A percentile compares a stretch with the other conserved stretches of the same genome.
phyloP scores from a whole-genome alignment of 2,329 filamentous ascomycete species.

The Colletotrichum acutatum region DNA sequence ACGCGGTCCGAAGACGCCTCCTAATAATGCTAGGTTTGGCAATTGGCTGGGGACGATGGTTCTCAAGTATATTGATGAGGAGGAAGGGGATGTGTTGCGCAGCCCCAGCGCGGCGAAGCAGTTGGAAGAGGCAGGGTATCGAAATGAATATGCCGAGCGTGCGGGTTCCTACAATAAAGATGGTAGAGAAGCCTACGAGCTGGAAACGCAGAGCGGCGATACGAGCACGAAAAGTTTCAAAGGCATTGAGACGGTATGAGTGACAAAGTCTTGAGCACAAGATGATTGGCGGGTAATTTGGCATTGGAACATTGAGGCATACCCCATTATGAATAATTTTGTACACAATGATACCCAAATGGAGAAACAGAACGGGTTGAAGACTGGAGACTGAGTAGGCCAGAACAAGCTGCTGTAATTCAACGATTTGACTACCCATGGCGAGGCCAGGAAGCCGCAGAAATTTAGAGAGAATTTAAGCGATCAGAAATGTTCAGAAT shows the following conservation, averaged over 20 bases:
- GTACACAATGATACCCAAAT: background rate
- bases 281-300: background rate
- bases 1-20: background rate
- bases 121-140: background rate
- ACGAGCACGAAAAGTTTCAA: constrained; percentile 13
- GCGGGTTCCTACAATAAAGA: background rate
- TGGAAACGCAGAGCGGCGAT: constrained; percentile 3
- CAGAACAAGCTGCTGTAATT: background rate
- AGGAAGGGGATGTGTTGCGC: background rate
- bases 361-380: background rate
- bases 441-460: too few relatives aligned
- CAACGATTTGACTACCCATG: too few relatives aligned
- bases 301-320: background rate
- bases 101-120: background rate
- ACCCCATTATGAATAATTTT: background rate
- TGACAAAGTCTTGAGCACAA: background rate
- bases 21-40: constrained; percentile 17
- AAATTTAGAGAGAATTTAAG: too few relatives aligned
- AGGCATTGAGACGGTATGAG: background rate
- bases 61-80: constrained; percentile 26
- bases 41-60: constrained; percentile 22
- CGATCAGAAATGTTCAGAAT: too few relatives aligned
- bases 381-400: background rate
- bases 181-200: constrained; percentile 1
- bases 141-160: background rate